phyloP scores from a whole-genome alignment of 257 asterid species.

The Salvia miltiorrhiza region DNA sequence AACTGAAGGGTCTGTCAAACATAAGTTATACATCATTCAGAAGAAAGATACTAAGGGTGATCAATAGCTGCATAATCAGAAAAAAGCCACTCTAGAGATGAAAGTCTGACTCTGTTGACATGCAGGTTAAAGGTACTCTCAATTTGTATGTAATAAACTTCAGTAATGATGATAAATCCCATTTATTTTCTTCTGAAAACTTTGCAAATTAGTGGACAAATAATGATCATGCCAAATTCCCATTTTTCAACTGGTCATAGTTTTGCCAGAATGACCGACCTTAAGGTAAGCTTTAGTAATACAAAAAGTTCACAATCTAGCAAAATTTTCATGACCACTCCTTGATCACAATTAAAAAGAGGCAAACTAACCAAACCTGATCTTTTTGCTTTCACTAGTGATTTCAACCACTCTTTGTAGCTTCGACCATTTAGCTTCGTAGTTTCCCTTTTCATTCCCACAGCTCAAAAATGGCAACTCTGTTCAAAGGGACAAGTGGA shows the following conservation, averaged over 20 bases:
- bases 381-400: background rate
- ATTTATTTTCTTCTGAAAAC: background rate
- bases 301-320: background rate
- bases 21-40: background rate
- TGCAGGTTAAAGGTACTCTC: slow-evolving; percentile 1
- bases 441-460: background rate
- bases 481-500: background rate
- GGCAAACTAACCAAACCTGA: slow-evolving; percentile 11
- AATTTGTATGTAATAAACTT: background rate
- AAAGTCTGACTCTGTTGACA: background rate
- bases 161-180: background rate
- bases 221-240: background rate
- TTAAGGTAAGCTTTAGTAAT: background rate
- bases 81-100: background rate
- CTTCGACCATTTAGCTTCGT: slow-evolving; percentile 18
- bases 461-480: background rate
- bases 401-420: slow-evolving; percentile 18
- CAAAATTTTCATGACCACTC: background rate
- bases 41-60: background rate
- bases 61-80: background rate
- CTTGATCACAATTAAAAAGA: background rate
- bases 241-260: background rate
- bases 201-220: background rate
- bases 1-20: slow-evolving; percentile 24
- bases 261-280: background rate